These are phyloP conservation scores for Phytophthora tentaculata DNA, from an alignment of 352 stramenopile genomes.

Conservation along the genomic window DNA sequence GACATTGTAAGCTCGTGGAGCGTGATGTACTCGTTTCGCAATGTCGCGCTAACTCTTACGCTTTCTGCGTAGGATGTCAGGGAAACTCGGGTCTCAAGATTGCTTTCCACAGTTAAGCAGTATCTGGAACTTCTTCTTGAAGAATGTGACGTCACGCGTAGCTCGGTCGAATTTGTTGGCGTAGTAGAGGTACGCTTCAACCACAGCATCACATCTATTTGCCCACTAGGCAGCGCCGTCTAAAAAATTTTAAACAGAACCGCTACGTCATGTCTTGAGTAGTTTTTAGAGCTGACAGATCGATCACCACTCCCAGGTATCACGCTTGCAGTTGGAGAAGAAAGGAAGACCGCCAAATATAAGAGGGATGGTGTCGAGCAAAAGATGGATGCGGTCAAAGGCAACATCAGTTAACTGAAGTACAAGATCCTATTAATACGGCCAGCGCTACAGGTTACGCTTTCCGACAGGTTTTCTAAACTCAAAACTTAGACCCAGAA, in stretches of 20 bases:
- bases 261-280: neutral
- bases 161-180: neutral
- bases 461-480: no score
- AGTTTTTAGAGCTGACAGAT: neutral
- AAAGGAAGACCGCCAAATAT: no score
- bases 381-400: no score
- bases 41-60: neutral
- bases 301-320: neutral
- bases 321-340: no score
- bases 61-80: neutral
- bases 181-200: neutral
- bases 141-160: neutral
- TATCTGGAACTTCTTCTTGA: neutral
- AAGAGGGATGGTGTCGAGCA: no score
- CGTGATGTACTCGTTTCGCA: neutral
- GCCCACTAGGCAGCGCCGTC: neutral
- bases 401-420: no score
- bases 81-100: neutral
- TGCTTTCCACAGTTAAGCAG: neutral
- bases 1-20: no score
- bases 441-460: no score
- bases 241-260: neutral
- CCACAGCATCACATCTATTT: neutral
- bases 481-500: no score
- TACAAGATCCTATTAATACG: no score